A percentile compares a stretch with the other conserved stretches of the same genome.
Conservation (phyloP, 2,329 filamentous ascomycete species). For the Fusarium sp. region DNA sequence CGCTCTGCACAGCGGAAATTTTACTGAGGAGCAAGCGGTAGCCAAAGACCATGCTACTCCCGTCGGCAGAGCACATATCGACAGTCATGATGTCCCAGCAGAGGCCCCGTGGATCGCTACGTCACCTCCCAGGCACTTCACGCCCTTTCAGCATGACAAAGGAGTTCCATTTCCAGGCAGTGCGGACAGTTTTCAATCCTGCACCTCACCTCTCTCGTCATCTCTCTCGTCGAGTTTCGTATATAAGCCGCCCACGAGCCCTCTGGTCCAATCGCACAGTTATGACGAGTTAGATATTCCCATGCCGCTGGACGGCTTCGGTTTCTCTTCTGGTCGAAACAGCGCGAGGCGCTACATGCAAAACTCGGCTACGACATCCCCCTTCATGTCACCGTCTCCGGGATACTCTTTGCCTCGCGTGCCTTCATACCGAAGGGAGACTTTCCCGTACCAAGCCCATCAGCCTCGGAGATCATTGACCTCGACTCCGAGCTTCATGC, state of each 20-base stretch:
- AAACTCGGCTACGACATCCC: slow-evolving; percentile 68
- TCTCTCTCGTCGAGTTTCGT: slow-evolving; percentile 84
- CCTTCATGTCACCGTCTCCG: slow-evolving; percentile 56
- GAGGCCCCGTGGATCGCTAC: slow-evolving; percentile 63
- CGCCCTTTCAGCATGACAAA: slow-evolving; percentile 59
- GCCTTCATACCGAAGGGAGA: slow-evolving; percentile 67
- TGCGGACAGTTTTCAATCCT: slow-evolving; percentile 55
- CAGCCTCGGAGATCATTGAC: slow-evolving; percentile 82
- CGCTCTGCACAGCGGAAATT: slow-evolving; percentile 76
- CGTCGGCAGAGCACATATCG: slow-evolving; percentile 10
- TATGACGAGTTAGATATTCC: slow-evolving; percentile 78
- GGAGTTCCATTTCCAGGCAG: slow-evolving; percentile 48
- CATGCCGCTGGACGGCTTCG: slow-evolving; percentile 63
- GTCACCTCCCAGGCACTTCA: slow-evolving; percentile 67
- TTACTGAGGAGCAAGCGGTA: slow-evolving; percentile 59
- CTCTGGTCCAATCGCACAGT: slow-evolving; percentile 88
- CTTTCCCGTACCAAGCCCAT: slow-evolving; percentile 79
- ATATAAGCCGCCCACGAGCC: slow-evolving; percentile 90
- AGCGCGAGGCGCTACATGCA: slow-evolving; percentile 76
- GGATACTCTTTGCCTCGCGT: slow-evolving; percentile 44
- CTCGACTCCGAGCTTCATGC: slow-evolving; percentile 61
- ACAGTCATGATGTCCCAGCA: slow-evolving; percentile 35
- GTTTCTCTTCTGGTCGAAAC: slow-evolving; percentile 57
- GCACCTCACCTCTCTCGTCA: slow-evolving; percentile 74
- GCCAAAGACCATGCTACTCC: slow-evolving; percentile 22